These are phyloP conservation scores for Cystofilobasidium ferigula DNA, from an alignment of 768 basidiomycete species.

Conservation along the genomic window DNA sequence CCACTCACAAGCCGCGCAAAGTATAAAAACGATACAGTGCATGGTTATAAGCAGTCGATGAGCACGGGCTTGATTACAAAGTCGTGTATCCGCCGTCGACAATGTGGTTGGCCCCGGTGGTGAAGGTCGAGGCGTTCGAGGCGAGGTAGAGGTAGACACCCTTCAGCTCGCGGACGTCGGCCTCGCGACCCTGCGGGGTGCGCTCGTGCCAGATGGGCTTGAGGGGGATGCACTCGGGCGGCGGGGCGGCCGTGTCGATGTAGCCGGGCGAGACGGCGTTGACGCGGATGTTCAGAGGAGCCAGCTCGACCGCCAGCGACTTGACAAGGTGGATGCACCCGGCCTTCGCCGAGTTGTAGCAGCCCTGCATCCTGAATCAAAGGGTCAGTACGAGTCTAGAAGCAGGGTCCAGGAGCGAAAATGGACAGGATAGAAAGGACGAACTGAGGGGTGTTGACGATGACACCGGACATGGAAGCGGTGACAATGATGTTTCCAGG, in stretches of 20 bases:
- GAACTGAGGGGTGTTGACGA: conserved; percentile 2
- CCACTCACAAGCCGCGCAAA: too few relatives aligned
- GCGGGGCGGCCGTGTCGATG: conserved; percentile 23
- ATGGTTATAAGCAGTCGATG: too few relatives aligned
- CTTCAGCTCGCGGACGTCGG: conserved; percentile 24
- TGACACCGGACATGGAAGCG: conserved; percentile 18
- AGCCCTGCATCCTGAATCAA: conserved; percentile 1
- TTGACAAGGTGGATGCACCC: conserved; percentile 26
- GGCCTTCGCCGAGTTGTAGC: conserved; percentile 26
- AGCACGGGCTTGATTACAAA: too few relatives aligned
- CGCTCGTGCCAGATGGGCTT: conserved; percentile 14
- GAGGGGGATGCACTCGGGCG: conserved; percentile 2
- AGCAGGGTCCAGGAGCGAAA: too few relatives aligned
- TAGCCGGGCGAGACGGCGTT: conserved; percentile 26
- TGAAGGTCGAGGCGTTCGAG: conserved; percentile 17
- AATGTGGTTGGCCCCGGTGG: conserved; percentile 23
- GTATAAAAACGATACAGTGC: too few relatives aligned
- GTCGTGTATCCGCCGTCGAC: conserved; percentile 24
- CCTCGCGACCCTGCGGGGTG: conserved; percentile 24
- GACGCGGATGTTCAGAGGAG: conserved; percentile 21
- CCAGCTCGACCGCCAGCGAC: conserved; percentile 25
- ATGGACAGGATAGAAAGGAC: too few relatives aligned
- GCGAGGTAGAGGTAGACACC: conserved; percentile 21
- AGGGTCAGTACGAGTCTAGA: background rate
- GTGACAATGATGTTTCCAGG: conserved; percentile 24